Conservation (phyloP, 2,329 filamentous ascomycete genomes). For the Teratosphaeria zuluensis region DNA sequence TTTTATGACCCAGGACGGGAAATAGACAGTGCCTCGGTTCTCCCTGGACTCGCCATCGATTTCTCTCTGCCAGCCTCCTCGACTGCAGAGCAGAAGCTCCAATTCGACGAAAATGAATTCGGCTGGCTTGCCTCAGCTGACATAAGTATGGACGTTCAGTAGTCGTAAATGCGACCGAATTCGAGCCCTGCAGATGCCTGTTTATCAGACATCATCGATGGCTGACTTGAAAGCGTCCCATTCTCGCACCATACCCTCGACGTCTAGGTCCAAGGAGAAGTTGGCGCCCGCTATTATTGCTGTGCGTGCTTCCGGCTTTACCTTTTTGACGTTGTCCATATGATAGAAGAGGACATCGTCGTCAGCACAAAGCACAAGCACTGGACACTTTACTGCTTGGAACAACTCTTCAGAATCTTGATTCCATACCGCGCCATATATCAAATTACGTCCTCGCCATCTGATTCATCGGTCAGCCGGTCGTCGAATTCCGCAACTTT, state of each 20-base stretch:
- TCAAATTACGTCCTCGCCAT: neutral
- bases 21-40: neutral
- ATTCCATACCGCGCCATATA: neutral
- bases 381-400: neutral
- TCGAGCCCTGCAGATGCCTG: neutral
- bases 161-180: no score
- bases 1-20: neutral
- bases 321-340: neutral
- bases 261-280: neutral
- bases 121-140: neutral
- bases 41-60: neutral
- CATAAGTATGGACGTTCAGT: no score
- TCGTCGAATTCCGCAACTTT: neutral
- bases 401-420: neutral
- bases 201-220: neutral
- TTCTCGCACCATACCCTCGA: neutral
- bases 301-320: neutral
- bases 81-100: neutral
- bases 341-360: neutral
- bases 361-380: neutral
- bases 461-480: neutral
- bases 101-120: neutral
- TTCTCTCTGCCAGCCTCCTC: neutral
- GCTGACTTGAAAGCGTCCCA: neutral
- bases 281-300: neutral